Base-by-base conservation (phyloP, 305 asterid species). In the Solanum chacoense region DNA sequence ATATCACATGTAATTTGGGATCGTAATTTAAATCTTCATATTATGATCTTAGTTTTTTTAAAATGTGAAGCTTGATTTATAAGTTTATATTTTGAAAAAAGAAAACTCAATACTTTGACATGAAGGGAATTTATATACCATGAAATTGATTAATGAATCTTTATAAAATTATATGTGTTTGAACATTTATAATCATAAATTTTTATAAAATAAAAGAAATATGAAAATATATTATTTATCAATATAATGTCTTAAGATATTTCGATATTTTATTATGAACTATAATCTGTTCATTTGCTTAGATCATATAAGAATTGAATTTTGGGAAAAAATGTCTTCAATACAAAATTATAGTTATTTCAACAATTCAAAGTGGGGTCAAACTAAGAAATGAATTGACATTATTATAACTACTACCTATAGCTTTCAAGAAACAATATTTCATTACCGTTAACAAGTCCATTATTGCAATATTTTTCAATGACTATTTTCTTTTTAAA, bases 1-100 rank as follows among this genome's bases (percentile, higher is more conserved):
- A 67, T 67, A 67, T 65, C 4, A 24, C 28, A 67, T n/a, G 8
- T 67, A 1, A 67, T 65, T n/a, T n/a, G 3, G 3, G 7, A 10
- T 65, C 4, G 1, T 65, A n/a, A 65, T 1, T 67, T 67, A 4
- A 67, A 11, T 67, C 6, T 67, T 24, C 16, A 67, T 10, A 24
- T 67, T 2, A 67, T 24, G 14, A 67, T 67, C 8, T 67, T 1
- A 0, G 0, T 10, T 67, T 11, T 65, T 59, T 0, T 3, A 0
- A 2, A 67, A 67, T 67, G 14, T 67, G 0, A 24, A 67, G 28
- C 0, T 67, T 67, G 31, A 67, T n/a, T 11, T 6, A 24, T 67
- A 24, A 11, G 14, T 67, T n/a, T 5, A 67, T n/a, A 65, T 65
- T 65, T 63, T 59, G 6, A 7, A 4, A 18, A 9, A 4, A 59